Evolutionary conservation across 768 basidiomycete species (phyloP).

Genomic region (Ephemerocybe angulata): DNA sequence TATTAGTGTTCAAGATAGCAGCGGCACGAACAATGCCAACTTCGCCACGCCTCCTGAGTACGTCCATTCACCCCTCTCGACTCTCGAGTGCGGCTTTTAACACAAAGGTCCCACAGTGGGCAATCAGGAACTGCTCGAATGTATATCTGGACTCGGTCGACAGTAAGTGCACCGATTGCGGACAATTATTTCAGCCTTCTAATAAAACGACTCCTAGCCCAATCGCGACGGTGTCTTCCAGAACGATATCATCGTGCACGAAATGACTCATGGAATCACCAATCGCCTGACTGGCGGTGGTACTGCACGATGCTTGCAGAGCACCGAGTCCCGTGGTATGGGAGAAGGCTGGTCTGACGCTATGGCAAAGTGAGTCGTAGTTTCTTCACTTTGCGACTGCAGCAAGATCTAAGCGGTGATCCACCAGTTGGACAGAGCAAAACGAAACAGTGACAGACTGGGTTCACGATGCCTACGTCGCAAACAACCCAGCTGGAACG

Average conservation of each 20-base stretch:
- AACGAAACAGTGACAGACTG: no score
- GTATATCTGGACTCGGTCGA: conserved; percentile 30
- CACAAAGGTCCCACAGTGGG: conserved; percentile 10
- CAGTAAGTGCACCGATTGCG: no score
- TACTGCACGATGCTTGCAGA: conserved; percentile 58
- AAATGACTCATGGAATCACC: conserved; percentile 49
- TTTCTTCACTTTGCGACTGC: no score
- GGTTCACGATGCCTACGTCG: no score
- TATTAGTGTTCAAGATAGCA: conserved; percentile 51
- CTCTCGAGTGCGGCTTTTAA: background rate
- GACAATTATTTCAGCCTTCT: no score
- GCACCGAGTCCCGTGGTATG: conserved; percentile 53
- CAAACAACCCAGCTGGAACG: no score
- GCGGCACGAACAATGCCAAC: conserved; percentile 44
- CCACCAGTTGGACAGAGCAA: no score
- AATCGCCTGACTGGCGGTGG: conserved; percentile 52
- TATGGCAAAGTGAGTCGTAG: conserved; percentile 30
- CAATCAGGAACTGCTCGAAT: conserved; percentile 23
- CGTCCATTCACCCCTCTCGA: conserved; percentile 4
- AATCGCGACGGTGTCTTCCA: conserved; percentile 58
- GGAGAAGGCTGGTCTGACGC: conserved; percentile 52
- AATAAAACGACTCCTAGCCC: no score
- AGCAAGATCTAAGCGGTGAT: background rate
- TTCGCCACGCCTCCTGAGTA: conserved; percentile 44
- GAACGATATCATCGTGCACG: conserved; percentile 52